Evolutionary conservation across 768 basidiomycete species (phyloP).

Genomic region (Fomitopsis pulvina): DNA sequence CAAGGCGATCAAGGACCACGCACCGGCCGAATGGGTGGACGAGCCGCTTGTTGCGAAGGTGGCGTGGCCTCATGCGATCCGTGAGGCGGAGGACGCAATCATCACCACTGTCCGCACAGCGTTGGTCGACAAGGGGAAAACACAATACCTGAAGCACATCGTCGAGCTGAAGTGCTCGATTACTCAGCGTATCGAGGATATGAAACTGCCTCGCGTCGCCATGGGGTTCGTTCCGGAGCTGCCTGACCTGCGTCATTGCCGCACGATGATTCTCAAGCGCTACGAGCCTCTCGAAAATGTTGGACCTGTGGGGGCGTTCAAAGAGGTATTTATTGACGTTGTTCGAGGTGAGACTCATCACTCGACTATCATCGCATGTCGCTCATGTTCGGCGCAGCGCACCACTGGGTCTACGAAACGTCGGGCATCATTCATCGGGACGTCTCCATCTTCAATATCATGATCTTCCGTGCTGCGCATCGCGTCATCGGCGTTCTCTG

Average conservation of each 20-base stretch:
- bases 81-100: not conserved
- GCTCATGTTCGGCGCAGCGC: conserved; percentile 8
- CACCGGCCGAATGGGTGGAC: not conserved
- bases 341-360: conserved; percentile 1
- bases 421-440: conserved; percentile 11
- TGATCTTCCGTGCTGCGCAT: conserved; percentile 1
- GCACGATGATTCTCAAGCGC: too few relatives aligned
- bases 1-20: not conserved
- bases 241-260: too few relatives aligned
- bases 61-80: not conserved
- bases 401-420: conserved; percentile 8
- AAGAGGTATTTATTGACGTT: not conserved
- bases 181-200: too few relatives aligned
- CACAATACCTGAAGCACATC: conserved; percentile 1
- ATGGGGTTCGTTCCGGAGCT: too few relatives aligned
- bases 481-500: not conserved
- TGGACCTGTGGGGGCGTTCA: conserved; percentile 2
- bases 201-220: not conserved
- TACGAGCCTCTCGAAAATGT: too few relatives aligned
- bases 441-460: conserved; percentile 12
- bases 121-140: not conserved
- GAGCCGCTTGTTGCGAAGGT: conserved; percentile 3
- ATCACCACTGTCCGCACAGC: not conserved
- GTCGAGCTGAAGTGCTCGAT: conserved; percentile 1
- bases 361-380: too few relatives aligned